Conservation (phyloP, 441 rosid genomes). For the Dalechampia spathulata region DNA sequence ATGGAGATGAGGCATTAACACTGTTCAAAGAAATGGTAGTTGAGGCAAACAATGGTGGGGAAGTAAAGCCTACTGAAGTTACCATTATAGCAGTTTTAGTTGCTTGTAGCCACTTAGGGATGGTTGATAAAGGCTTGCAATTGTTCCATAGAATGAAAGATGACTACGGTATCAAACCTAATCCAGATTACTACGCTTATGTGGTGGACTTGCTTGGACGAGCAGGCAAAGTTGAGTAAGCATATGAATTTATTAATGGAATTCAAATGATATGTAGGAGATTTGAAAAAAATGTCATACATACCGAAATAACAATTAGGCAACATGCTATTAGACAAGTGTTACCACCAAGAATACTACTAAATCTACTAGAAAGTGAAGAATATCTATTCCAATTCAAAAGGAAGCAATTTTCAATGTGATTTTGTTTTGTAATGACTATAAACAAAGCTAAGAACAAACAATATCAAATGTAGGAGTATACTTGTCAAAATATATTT, state of each 20-base stretch:
- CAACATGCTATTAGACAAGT: too few species aligned
- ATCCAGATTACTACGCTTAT: constrained; percentile 80
- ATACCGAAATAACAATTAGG: too few species aligned
- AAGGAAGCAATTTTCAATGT: too few species aligned
- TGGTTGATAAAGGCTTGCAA: constrained; percentile 62
- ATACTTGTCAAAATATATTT: too few species aligned
- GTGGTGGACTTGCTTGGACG: constrained; percentile 82
- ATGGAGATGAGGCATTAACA: constrained; percentile 54
- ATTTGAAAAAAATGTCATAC: too few species aligned
- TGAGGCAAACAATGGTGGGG: constrained; percentile 18
- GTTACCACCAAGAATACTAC: too few species aligned
- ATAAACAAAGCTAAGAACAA: too few species aligned
- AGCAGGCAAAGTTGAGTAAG: constrained; percentile 64
- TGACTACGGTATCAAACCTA: constrained; percentile 44
- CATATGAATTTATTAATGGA: constrained; percentile 42
- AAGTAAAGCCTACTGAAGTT: constrained; percentile 59
- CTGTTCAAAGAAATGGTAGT: constrained; percentile 47
- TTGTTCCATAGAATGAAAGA: constrained; percentile 62
- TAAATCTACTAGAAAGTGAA: too few species aligned
- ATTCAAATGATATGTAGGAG: too few species aligned
- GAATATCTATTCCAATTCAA: too few species aligned
- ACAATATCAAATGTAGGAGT: too few species aligned
- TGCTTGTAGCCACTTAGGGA: constrained; percentile 82
- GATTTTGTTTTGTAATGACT: too few species aligned
- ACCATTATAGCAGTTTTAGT: constrained; percentile 73